Percentiles rank a stretch among this genome's conserved stretches.
Conservation (phyloP, 2,329 filamentous ascomycete genomes). For the Monilinia polystroma region DNA sequence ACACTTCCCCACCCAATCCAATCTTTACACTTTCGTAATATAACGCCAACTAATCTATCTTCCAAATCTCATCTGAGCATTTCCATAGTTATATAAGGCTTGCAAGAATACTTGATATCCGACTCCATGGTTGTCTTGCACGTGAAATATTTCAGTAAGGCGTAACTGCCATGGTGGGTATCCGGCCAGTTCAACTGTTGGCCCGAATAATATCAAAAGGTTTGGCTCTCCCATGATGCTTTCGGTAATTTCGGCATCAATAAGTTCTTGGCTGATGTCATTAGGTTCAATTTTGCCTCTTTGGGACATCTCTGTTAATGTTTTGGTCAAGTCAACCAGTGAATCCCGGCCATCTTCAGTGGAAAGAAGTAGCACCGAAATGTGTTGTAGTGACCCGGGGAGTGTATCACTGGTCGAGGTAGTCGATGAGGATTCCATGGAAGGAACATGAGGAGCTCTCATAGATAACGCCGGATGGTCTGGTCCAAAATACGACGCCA, state of each 20-base stretch:
- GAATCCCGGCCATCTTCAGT: conserved; percentile 88
- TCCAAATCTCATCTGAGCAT: conserved; percentile 78
- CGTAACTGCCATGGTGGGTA: conserved; percentile 97
- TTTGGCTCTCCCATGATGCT: conserved; percentile 86
- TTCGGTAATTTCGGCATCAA: conserved; percentile 82
- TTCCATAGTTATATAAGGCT: conserved; percentile 79
- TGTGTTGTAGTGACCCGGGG: conserved; percentile 42
- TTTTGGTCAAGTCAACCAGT: conserved; percentile 92
- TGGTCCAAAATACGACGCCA: conserved; percentile 83
- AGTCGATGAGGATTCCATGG: conserved; percentile 50
- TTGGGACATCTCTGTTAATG: conserved; percentile 92
- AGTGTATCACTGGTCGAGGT: conserved; percentile 45
- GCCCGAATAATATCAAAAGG: conserved; percentile 81
- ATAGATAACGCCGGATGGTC: conserved; percentile 70
- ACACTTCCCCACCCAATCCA: conserved; percentile 13
- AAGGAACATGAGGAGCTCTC: conserved; percentile 67
- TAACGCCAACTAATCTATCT: conserved; percentile 31
- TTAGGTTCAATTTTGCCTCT: conserved; percentile 74
- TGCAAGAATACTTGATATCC: conserved; percentile 92
- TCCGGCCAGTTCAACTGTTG: conserved; percentile 78
- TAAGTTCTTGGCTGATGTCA: conserved; percentile 81
- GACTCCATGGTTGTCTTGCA: conserved; percentile 75
- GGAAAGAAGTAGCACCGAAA: conserved; percentile 75
- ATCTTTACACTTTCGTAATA: conserved; percentile 3
- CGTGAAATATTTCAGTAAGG: conserved; percentile 87